phyloP scores from a whole-genome alignment of 1,139 yeast species.

The Diutina ranongensis region DNA sequence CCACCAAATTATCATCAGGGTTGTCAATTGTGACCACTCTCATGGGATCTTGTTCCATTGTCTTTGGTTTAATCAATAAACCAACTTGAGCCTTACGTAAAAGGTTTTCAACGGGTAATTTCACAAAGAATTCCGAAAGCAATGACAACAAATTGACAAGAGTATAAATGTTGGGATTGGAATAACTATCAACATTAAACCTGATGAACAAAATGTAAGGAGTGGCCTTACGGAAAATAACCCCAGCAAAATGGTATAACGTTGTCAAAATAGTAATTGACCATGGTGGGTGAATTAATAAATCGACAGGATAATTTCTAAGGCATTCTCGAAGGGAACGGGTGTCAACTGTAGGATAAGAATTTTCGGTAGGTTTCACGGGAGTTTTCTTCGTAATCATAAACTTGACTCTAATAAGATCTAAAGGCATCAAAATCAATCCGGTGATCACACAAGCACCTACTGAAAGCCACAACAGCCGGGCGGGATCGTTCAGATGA shows the following conservation, averaged over 20 bases:
- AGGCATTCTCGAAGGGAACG: slow-evolving; percentile 20
- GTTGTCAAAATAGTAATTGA: slow-evolving; percentile 40
- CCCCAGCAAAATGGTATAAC: slow-evolving; percentile 50
- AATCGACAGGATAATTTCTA: slow-evolving; percentile 26
- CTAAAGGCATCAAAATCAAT: slow-evolving; percentile 70
- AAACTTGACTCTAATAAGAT: slow-evolving; percentile 65
- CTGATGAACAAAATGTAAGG: slow-evolving; percentile 59
- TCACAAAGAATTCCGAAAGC: slow-evolving; percentile 56
- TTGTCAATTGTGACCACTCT: slow-evolving; percentile 28
- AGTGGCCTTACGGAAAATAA: slow-evolving; percentile 55
- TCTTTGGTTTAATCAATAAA: slow-evolving; percentile 37
- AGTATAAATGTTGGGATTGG: slow-evolving; percentile 50
- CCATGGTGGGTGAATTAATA: slow-evolving; percentile 46
- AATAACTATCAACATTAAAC: slow-evolving; percentile 59
- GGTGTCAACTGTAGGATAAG: slow-evolving; percentile 15
- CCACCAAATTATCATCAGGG: slow-evolving; percentile 38
- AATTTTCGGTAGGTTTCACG: not conserved
- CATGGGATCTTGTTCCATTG: slow-evolving; percentile 18
- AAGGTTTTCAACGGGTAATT: slow-evolving; percentile 80
- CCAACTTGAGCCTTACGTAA: slow-evolving; percentile 74
- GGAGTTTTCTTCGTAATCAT: slow-evolving; percentile 45
- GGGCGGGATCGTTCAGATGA: slow-evolving; percentile 67
- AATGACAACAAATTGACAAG: slow-evolving; percentile 44
- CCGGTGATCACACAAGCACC: slow-evolving; percentile 68
- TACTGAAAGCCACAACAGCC: slow-evolving; percentile 56